Conservation (phyloP, 139 green algal species). For the Astrephomene gubernaculifera region DNA sequence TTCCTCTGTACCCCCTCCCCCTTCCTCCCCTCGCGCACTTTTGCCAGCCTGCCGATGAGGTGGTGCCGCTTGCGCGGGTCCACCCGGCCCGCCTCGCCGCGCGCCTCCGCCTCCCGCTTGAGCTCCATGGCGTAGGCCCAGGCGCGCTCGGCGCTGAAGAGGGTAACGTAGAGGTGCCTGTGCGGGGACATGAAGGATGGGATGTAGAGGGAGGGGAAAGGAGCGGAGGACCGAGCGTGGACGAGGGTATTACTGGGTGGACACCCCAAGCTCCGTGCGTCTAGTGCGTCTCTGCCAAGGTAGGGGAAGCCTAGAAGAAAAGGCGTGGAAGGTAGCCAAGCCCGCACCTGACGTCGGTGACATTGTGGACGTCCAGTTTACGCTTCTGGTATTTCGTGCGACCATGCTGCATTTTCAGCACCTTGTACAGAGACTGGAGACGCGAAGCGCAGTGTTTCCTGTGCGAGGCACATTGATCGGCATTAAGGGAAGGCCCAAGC, state of each 20-base stretch:
- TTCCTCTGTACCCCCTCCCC: no score
- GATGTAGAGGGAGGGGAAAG: neutral
- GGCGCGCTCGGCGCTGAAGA: conserved; percentile 88
- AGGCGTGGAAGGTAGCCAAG: neutral
- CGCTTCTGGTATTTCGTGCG: conserved; percentile 87
- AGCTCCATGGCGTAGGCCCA: conserved; percentile 94
- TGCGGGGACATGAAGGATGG: neutral
- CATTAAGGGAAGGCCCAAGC: neutral
- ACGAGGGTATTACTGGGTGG: no score
- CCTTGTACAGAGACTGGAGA: conserved; percentile 84
- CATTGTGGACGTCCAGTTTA: conserved; percentile 70
- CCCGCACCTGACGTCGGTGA: conserved; percentile 78
- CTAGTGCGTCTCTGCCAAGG: no score
- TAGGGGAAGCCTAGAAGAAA: neutral
- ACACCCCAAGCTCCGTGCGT: no score
- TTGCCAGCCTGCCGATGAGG: conserved; percentile 76
- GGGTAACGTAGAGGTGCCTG: conserved; percentile 89
- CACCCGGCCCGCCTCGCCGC: conserved; percentile 10
- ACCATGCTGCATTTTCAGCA: conserved; percentile 89
- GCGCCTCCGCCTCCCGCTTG: conserved; percentile 79
- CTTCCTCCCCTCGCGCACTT: conserved; percentile 67
- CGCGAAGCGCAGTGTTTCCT: conserved; percentile 89
- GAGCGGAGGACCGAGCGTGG: neutral
- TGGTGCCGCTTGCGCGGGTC: conserved; percentile 73
- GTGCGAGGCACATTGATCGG: conserved; percentile 20